Conservation (phyloP, 2,329 filamentous ascomycete genomes). For the Cryphonectria radicalis region DNA sequence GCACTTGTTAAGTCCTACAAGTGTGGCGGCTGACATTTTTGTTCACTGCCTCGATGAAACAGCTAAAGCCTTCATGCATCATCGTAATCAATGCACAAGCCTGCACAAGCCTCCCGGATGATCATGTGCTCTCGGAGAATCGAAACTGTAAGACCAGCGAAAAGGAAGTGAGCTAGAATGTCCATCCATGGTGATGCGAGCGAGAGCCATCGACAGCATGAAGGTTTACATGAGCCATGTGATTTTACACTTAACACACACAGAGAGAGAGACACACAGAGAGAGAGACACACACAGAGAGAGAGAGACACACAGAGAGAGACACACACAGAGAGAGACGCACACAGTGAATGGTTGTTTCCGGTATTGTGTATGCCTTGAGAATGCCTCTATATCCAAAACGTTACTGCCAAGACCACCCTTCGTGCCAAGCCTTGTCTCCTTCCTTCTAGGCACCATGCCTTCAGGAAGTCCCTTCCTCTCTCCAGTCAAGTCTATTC, state of each 20-base stretch:
- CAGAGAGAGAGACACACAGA: no score
- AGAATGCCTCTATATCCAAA: background rate
- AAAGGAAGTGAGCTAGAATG: no score
- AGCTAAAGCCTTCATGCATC: background rate
- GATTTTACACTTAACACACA: no score
- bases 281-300: no score
- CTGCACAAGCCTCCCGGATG: no score
- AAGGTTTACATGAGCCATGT: background rate
- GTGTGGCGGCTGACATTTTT: background rate
- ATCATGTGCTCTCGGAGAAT: background rate
- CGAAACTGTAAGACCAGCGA: background rate
- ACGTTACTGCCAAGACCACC: background rate
- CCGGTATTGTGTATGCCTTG: background rate
- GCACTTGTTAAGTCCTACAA: background rate
- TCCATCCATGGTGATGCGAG: background rate
- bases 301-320: no score
- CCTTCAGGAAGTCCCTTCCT: no score
- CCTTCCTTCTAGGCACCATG: background rate
- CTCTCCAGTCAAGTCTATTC: background rate
- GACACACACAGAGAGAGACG: no score
- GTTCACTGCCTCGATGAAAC: constrained; percentile 6
- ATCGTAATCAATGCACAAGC: background rate
- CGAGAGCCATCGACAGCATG: no score
- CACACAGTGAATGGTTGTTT: background rate
- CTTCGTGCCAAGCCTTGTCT: background rate